These are phyloP conservation scores for Globisporangium spinosum DNA, from an alignment of 352 stramenopile species.

Conservation along the genomic window DNA sequence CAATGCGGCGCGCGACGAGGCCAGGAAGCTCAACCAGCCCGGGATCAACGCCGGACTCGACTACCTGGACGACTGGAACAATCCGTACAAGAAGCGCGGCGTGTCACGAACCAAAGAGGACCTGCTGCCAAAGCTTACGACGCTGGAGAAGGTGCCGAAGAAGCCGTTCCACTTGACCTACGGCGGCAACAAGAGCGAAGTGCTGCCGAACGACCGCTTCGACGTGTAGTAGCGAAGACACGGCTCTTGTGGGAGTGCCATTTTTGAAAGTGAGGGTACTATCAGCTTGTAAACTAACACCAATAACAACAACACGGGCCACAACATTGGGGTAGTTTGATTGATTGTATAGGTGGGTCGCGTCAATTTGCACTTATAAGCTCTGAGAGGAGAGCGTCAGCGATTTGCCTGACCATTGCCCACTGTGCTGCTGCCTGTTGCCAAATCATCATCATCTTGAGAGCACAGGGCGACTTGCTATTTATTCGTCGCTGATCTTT, in stretches of 20 bases:
- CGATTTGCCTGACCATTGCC: neutral
- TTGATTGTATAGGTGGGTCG: neutral
- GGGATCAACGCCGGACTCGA: slow-evolving; percentile 52
- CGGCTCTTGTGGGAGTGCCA: neutral
- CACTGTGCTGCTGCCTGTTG: neutral
- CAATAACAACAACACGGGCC: neutral
- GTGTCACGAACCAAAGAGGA: slow-evolving; percentile 46
- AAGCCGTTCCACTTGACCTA: slow-evolving; percentile 58
- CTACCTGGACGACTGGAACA: slow-evolving; percentile 61
- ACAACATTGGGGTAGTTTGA: neutral
- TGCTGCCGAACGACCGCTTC: slow-evolving; percentile 62
- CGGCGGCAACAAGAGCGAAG: slow-evolving; percentile 64
- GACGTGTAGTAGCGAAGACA: slow-evolving; percentile 32
- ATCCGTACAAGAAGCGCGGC: slow-evolving; percentile 66
- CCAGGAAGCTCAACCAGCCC: slow-evolving; percentile 35
- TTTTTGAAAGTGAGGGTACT: slow-evolving; percentile 1
- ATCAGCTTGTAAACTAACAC: neutral
- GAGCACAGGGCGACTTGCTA: neutral
- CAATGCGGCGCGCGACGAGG: slow-evolving; percentile 42
- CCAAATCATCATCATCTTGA: neutral
- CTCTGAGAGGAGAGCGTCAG: neutral
- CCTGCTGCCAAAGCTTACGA: slow-evolving; percentile 43
- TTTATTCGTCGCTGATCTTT: slow-evolving; percentile 76
- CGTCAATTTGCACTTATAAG: neutral
- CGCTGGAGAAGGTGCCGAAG: slow-evolving; percentile 36